These are phyloP conservation scores for Phytophthora constricta DNA, from an alignment of 352 stramenopile species.

Conservation along the genomic window DNA sequence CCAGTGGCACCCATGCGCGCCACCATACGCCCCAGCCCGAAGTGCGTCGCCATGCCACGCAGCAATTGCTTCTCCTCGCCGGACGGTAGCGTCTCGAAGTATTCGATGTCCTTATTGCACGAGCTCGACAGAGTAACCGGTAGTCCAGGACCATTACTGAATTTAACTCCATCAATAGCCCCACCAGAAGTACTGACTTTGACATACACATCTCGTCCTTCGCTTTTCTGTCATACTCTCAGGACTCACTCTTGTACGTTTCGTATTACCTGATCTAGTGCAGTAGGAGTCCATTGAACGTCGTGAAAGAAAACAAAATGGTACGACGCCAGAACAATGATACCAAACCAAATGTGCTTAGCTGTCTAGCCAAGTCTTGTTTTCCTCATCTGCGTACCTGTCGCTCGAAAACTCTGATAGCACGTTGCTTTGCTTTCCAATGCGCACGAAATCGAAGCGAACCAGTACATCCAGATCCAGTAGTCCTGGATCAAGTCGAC, in stretches of 20 bases:
- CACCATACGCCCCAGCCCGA: constrained; percentile 67
- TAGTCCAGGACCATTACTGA: constrained; percentile 28
- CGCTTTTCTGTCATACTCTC: constrained; percentile 42
- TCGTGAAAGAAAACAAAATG: constrained; percentile 57
- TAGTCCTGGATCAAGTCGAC: constrained; percentile 70
- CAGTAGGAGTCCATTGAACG: constrained; percentile 46
- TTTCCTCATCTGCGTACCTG: constrained; percentile 36
- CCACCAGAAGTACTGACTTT: constrained; percentile 34
- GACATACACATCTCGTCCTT: constrained; percentile 42
- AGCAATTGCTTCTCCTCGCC: constrained; percentile 58
- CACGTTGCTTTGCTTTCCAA: constrained; percentile 63
- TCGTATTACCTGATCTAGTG: constrained; percentile 65
- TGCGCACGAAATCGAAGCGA: constrained; percentile 67
- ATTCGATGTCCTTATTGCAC: constrained; percentile 54
- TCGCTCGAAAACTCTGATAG: constrained; percentile 63
- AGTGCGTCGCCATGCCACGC: constrained; percentile 51
- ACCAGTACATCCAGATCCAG: constrained; percentile 86
- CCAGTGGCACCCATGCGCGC: constrained; percentile 74
- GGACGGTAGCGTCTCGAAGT: constrained; percentile 58
- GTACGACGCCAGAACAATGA: constrained; percentile 44
- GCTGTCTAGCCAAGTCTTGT: constrained; percentile 31
- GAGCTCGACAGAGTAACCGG: constrained; percentile 48
- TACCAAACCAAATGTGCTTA: constrained; percentile 58
- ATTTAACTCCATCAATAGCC: not conserved
- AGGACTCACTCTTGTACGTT: constrained; percentile 43